These are phyloP conservation scores for Bacterosira constricta DNA, from an alignment of 108 stramenopile genomes.

Conservation along the genomic window DNA sequence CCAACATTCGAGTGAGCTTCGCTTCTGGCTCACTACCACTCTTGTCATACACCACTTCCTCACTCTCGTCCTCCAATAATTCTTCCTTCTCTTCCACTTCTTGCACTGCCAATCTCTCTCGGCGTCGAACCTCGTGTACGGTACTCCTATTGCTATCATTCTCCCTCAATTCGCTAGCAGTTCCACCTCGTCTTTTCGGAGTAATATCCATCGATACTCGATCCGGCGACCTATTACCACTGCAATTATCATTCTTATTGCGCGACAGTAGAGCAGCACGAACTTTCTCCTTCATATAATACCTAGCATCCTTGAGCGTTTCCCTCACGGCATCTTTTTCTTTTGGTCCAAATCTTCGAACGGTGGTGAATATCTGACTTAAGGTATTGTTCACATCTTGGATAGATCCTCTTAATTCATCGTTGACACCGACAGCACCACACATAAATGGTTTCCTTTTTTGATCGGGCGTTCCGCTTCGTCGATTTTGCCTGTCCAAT, in stretches of 20 bases:
- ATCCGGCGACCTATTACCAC: not conserved
- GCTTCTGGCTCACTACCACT: not conserved
- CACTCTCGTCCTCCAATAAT: not conserved
- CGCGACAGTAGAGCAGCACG: not conserved
- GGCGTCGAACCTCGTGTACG: too few species aligned
- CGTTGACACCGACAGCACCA: too few species aligned
- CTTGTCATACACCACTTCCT: not conserved
- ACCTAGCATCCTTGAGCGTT: slow-evolving; percentile 4
- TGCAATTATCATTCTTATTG: not conserved
- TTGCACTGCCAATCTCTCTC: not conserved
- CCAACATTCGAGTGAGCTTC: too few species aligned
- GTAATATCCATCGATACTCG: not conserved
- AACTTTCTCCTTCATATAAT: not conserved
- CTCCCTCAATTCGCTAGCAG: too few species aligned
- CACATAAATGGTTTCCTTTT: not conserved
- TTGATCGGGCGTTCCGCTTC: not conserved
- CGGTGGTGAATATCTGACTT: slow-evolving; percentile 10
- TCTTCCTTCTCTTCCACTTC: not conserved
- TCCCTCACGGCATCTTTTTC: slow-evolving; percentile 20
- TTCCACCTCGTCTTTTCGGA: too few species aligned
- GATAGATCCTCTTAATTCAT: slow-evolving; percentile 10
- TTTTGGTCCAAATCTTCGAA: slow-evolving; percentile 6
- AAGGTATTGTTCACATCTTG: slow-evolving; percentile 1
- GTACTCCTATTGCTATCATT: not conserved
- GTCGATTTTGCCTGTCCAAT: too few species aligned